Evolutionary conservation across 2,329 filamentous ascomycete genomes (phyloP).

Genomic region (Botrytis porri): DNA sequence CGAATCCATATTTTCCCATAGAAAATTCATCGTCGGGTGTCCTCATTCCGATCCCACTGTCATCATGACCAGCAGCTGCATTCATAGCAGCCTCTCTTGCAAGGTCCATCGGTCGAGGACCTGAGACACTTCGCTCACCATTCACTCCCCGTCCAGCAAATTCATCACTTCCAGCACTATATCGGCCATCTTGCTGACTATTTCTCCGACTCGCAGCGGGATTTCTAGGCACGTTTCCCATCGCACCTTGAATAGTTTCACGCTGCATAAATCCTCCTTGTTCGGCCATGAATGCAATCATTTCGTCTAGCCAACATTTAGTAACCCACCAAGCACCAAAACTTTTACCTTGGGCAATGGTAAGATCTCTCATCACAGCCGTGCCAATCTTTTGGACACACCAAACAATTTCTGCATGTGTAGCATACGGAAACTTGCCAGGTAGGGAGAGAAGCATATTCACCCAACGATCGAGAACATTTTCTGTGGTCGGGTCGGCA

Average conservation of each 20-base stretch:
- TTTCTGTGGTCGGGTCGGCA: constrained; percentile 50
- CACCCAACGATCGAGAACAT: constrained; percentile 76
- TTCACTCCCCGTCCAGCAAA: constrained; percentile 31
- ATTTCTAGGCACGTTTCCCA: constrained; percentile 28
- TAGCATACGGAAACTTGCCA: constrained; percentile 68
- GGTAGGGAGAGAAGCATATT: constrained; percentile 68
- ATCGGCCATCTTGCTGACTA: constrained; percentile 34
- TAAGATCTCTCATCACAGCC: constrained; percentile 76
- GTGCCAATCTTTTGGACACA: constrained; percentile 74
- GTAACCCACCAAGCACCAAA: constrained; percentile 95
- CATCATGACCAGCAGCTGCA: constrained; percentile 56
- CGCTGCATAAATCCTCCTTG: constrained; percentile 81
- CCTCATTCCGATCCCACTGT: constrained; percentile 71
- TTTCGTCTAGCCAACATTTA: constrained; percentile 94
- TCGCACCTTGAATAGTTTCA: constrained; percentile 43
- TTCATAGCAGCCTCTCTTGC: constrained; percentile 47
- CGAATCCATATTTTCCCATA: constrained; percentile 56
- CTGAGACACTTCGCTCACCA: constrained; percentile 26
- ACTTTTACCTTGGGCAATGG: constrained; percentile 71
- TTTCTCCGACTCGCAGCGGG: constrained; percentile 26
- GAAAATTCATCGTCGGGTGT: constrained; percentile 64
- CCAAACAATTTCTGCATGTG: constrained; percentile 69
- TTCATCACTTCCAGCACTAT: constrained; percentile 37
- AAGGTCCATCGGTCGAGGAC: constrained; percentile 37
- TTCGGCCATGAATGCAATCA: constrained; percentile 85